Evolutionary conservation across 495 filamentous ascomycete genomes (phyloP).

Genomic region (Letharia lupina): DNA sequence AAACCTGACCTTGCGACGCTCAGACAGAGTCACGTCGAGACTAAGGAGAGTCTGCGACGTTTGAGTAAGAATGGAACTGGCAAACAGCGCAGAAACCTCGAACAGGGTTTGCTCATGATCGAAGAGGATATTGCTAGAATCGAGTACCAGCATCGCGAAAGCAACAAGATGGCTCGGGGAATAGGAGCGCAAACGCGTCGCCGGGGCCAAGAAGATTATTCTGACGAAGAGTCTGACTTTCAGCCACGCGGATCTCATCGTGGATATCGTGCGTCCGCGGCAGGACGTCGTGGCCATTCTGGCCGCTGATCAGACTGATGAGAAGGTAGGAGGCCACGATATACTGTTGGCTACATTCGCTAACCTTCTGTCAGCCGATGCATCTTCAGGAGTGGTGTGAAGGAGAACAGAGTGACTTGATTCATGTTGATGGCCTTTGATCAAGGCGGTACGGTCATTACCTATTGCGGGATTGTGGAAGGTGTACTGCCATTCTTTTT

Average conservation of each 20-base stretch:
- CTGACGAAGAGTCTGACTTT: background rate
- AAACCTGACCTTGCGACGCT: no score
- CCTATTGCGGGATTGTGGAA: background rate
- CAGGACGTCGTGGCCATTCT: background rate
- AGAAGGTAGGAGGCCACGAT: background rate
- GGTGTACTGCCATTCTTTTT: background rate
- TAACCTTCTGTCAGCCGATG: background rate
- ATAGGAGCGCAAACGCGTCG: background rate
- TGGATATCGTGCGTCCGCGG: background rate
- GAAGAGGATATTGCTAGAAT: background rate
- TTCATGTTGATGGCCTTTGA: background rate
- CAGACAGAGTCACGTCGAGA: no score
- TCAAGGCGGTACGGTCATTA: background rate
- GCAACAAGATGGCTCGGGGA: background rate
- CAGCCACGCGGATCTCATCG: background rate
- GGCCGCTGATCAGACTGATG: background rate
- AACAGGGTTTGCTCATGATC: background rate
- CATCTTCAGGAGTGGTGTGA: background rate
- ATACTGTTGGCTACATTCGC: background rate
- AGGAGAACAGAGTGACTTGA: background rate
- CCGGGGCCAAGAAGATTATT: background rate
- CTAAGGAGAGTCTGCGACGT: no score
- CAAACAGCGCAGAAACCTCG: background rate
- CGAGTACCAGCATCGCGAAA: background rate
- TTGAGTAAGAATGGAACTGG: no score